Percentiles rank a stretch among this genome's conserved stretches.
These are phyloP conservation scores for Fragaria nilgerrensis DNA, from an alignment of 306 rosid genomes.

Conservation along the genomic window DNA sequence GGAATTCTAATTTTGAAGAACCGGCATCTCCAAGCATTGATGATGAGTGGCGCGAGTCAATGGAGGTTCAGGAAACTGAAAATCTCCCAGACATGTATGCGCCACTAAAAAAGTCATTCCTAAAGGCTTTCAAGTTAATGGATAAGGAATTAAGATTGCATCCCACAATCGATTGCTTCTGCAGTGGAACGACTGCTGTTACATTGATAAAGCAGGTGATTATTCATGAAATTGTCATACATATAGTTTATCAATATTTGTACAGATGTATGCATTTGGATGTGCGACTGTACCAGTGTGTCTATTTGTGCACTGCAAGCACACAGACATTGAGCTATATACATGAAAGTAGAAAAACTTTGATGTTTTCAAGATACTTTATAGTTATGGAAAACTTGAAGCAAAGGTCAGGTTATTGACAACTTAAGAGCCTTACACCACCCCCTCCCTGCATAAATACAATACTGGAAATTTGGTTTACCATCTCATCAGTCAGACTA, in stretches of 20 bases:
- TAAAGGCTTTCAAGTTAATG: slow-evolving; percentile 50
- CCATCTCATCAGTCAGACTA: not conserved
- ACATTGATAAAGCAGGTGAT: slow-evolving; percentile 49
- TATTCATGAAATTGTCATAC: slow-evolving; percentile 9
- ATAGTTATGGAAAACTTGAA: not conserved
- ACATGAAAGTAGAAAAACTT: not conserved
- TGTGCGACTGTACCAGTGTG: not conserved
- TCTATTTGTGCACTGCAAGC: not conserved
- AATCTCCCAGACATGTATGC: slow-evolving; percentile 38
- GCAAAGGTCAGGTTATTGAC: not conserved
- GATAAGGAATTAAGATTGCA: slow-evolving; percentile 49
- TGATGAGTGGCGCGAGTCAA: slow-evolving; percentile 33
- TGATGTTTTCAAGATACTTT: not conserved
- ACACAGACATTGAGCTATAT: not conserved
- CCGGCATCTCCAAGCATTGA: slow-evolving; percentile 31
- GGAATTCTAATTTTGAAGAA: slow-evolving; percentile 28
- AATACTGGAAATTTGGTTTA: not conserved
- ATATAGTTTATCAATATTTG: not conserved
- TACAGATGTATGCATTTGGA: not conserved
- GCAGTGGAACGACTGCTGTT: slow-evolving; percentile 55
- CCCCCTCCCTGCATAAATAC: not conserved
- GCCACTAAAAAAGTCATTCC: slow-evolving; percentile 39
- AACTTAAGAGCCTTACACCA: not conserved
- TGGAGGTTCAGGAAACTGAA: slow-evolving; percentile 31
- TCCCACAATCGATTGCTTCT: slow-evolving; percentile 49